Evolutionary conservation across 352 stramenopile species (phyloP), one percentile per base, ranked within the genome.

Genomic region (Phytophthora palmivora): DNA sequence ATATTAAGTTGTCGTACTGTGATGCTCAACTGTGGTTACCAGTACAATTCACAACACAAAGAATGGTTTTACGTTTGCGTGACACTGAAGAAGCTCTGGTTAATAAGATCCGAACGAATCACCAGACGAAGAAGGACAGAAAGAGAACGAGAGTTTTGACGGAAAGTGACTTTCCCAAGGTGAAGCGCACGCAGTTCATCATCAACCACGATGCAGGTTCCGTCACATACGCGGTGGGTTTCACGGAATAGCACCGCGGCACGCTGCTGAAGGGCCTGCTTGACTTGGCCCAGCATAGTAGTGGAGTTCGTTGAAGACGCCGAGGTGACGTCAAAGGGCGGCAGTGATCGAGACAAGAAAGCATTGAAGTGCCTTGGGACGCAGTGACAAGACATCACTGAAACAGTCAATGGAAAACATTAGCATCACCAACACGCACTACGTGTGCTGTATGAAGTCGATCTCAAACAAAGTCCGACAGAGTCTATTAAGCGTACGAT

Each of bases 221-320:
- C 2, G 96, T 99, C 41, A 96, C 87, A 11, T 99, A 99, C 70
- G 87, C 91, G 6, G 82, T 92, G 4, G 94, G 93, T 16, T 99
- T 99, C 75, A 95, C 98, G 74, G 96, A 98, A 74, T 98, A 98
- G 74, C 98, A 99, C 67, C 92, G 93, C 44, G 93, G 98, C 63
- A 96, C 86, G 10, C 76, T 99, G 33, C 96, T 97, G 69, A 98
- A 98, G 55, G 96, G 98, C 51, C 73, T 99, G 46, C 89, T 98
- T 56, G 83, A 94, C 46, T 68, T 96, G 63, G 86, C 96, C 30
- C 80, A 93, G 60, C 70, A 83, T 11, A 96, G 88, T 52, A 84
- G 61, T 43, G 2, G 73, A 86, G 43, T 72, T 97, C 1, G 96
- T 97, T 37, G 76, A 88, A 21, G 78, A 89, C 37, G 78, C 52